A percentile compares a stretch with the other conserved stretches of the same genome.
phyloP scores from a whole-genome alignment of 345 rosid genomes.

The Salix koriyanagi region DNA sequence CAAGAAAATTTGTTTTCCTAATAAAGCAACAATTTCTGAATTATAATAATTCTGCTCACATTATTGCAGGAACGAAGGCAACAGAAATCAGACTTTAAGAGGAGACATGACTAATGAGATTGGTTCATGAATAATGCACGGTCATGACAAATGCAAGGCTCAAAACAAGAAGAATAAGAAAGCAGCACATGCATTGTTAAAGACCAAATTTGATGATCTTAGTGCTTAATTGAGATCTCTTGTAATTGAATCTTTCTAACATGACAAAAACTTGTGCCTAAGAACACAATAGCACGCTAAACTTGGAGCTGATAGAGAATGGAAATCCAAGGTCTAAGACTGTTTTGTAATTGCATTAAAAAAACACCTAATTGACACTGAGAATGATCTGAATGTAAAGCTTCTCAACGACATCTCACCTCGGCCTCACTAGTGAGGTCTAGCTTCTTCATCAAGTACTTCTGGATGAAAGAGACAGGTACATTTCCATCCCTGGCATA shows the following conservation, averaged over 20 bases:
- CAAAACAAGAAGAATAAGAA: neutral
- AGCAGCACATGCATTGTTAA: neutral
- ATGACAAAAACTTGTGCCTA: neutral
- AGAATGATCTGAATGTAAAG: neutral
- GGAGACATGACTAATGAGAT: neutral
- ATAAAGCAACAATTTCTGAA: neutral
- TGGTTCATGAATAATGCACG: neutral
- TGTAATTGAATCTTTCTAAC: neutral
- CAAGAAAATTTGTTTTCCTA: neutral
- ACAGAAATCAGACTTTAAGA: neutral
- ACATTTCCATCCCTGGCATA: slow-evolving; percentile 23
- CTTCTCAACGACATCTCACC: slow-evolving; percentile 7
- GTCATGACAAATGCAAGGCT: neutral
- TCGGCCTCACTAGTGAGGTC: slow-evolving; percentile 26
- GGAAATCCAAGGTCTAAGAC: neutral
- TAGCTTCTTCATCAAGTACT: slow-evolving; percentile 32
- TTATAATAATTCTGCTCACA: neutral
- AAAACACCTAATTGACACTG: neutral
- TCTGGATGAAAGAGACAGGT: slow-evolving; percentile 29
- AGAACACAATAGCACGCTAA: neutral
- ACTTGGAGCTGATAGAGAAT: too few species aligned
- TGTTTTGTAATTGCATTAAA: neutral
- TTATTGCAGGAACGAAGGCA: neutral
- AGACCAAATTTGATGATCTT: neutral
- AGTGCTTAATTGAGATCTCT: neutral